These are phyloP conservation scores for Paraurostyla sp. DNA, from an alignment of 73 alveolate species.

Conservation along the genomic window DNA sequence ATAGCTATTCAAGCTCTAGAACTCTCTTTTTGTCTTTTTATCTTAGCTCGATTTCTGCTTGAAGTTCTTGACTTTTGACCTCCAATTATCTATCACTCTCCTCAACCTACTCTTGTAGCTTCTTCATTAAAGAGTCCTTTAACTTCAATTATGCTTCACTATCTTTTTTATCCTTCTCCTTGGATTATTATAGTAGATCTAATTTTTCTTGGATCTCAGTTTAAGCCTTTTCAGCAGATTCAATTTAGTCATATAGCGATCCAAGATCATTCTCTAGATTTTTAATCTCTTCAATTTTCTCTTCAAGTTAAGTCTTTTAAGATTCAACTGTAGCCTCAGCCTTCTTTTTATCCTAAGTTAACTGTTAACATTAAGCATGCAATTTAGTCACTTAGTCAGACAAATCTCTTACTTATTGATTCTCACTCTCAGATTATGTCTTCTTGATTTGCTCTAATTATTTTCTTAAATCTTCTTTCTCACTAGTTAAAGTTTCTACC, in stretches of 20 bases:
- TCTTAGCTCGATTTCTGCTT: background rate
- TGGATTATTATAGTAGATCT: background rate
- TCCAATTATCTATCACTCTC: background rate
- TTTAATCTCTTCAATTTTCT: constrained; percentile 1
- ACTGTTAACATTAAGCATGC: background rate
- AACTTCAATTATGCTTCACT: background rate
- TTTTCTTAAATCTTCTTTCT: background rate
- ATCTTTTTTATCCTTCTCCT: background rate
- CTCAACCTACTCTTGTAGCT: background rate
- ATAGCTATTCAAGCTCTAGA: background rate
- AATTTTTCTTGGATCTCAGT: background rate
- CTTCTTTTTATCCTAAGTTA: background rate
- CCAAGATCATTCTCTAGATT: constrained; percentile 30
- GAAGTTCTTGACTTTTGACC: constrained; percentile 7
- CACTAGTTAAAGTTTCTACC: background rate
- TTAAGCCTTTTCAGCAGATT: background rate
- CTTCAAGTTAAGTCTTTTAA: background rate
- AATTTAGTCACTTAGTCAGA: background rate
- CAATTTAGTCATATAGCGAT: background rate
- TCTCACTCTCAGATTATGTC: background rate
- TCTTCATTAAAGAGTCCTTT: background rate
- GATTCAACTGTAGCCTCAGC: background rate
- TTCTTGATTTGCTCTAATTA: background rate
- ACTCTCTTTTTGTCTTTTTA: constrained; percentile 21
- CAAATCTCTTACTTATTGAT: background rate